These are phyloP conservation scores for Ilyonectria mors-panacis DNA, from an alignment of 2,329 filamentous ascomycete genomes.

Conservation along the genomic window DNA sequence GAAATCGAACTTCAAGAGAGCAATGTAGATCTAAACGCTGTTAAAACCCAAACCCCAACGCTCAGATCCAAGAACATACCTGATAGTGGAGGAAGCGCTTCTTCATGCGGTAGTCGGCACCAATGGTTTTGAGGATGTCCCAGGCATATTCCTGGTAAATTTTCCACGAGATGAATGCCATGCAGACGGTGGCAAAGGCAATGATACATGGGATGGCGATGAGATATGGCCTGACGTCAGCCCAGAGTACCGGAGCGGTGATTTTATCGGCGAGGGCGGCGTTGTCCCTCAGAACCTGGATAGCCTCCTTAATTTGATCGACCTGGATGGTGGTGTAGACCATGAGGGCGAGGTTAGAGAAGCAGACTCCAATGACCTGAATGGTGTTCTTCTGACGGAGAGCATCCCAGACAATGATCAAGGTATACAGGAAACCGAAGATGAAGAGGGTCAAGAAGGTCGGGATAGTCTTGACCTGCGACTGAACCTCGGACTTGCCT, in stretches of 20 bases:
- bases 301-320: slow-evolving; percentile 87
- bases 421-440: slow-evolving; percentile 94
- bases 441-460: slow-evolving; percentile 98
- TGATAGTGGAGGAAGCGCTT: slow-evolving; percentile 96
- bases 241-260: slow-evolving; percentile 71
- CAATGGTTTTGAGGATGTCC: slow-evolving; percentile 99
- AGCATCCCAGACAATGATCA: slow-evolving; percentile 93
- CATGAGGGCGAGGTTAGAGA: slow-evolving; percentile 92
- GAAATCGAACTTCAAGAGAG: slow-evolving; percentile 98
- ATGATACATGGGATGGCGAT: slow-evolving; percentile 90
- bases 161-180: slow-evolving; percentile 90
- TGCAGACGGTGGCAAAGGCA: slow-evolving; percentile 78
- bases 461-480: slow-evolving; percentile 82
- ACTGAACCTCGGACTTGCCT: slow-evolving; percentile 57
- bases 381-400: slow-evolving; percentile 97
- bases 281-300: slow-evolving; percentile 65
- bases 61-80: slow-evolving; percentile 64
- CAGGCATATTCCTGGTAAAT: slow-evolving; percentile 98
- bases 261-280: slow-evolving; percentile 60
- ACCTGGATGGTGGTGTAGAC: slow-evolving; percentile 95
- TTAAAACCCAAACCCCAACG: slow-evolving; percentile 11
- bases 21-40: slow-evolving; percentile 86
- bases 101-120: slow-evolving; percentile 96
- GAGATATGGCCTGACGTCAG: slow-evolving; percentile 79
- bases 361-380: slow-evolving; percentile 94